These are phyloP conservation scores for Nannochloropsis salina DNA, from an alignment of 108 stramenopile genomes.

Conservation along the genomic window DNA sequence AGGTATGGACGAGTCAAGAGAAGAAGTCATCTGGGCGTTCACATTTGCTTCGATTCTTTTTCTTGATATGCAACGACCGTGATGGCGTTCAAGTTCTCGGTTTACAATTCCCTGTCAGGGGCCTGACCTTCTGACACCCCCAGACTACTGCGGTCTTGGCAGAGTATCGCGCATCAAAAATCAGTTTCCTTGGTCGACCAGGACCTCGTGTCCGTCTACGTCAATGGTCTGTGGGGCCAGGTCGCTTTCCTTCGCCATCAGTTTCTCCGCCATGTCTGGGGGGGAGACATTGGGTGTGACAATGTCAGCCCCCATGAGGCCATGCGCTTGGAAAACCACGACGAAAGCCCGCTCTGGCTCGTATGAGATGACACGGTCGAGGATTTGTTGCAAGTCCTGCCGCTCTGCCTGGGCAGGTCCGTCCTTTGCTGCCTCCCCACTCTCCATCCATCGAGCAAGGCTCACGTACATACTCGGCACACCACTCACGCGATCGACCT, in stretches of 20 bases:
- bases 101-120: too few relatives aligned
- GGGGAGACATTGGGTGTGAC: not conserved
- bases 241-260: not conserved
- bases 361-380: not conserved
- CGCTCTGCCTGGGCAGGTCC: not conserved
- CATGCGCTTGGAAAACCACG: constrained; percentile 1
- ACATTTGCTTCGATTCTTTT: too few relatives aligned
- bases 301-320: constrained; percentile 3
- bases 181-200: not conserved
- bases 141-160: too few relatives aligned
- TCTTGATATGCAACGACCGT: too few relatives aligned
- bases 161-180: too few relatives aligned
- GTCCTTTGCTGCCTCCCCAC: not conserved
- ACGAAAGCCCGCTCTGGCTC: constrained; percentile 7
- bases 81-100: too few relatives aligned
- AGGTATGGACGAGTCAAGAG: too few relatives aligned
- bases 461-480: constrained; percentile 15
- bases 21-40: too few relatives aligned
- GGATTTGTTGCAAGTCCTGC: not conserved
- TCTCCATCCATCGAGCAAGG: constrained; percentile 19
- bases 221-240: not conserved
- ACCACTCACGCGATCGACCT: not conserved
- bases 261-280: not conserved
- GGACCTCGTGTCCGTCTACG: constrained; percentile 6
- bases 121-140: too few relatives aligned